These are phyloP conservation scores for Eutypella sp. DNA, from an alignment of 2,329 filamentous ascomycete genomes.

Conservation along the genomic window DNA sequence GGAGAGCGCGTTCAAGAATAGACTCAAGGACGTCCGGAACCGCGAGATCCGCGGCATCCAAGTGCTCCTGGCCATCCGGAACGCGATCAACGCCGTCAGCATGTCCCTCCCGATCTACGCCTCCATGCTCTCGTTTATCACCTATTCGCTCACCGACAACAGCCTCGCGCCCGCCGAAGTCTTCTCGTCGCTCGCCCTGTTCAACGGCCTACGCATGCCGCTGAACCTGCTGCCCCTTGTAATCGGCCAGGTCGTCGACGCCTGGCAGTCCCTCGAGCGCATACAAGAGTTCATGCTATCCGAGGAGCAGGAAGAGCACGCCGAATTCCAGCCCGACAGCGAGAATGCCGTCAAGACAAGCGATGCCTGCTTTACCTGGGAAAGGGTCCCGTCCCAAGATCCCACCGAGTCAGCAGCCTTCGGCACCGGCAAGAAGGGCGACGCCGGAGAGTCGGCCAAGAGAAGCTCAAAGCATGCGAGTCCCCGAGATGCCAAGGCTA, in stretches of 20 bases:
- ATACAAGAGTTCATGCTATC: conserved; percentile 84
- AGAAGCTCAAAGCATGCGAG: neutral
- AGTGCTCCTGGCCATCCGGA: conserved; percentile 73
- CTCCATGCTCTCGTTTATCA: conserved; percentile 93
- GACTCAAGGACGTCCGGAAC: conserved; percentile 67
- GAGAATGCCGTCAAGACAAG: conserved; percentile 68
- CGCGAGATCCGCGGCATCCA: conserved; percentile 83
- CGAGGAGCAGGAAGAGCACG: conserved; percentile 76
- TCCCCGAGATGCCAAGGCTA: conserved; percentile 19
- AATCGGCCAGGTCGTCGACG: conserved; percentile 85
- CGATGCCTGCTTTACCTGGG: conserved; percentile 82
- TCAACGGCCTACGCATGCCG: conserved; percentile 86
- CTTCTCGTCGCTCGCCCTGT: conserved; percentile 90
- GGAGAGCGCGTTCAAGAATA: conserved; percentile 80
- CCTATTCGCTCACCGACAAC: conserved; percentile 63
- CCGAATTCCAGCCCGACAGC: conserved; percentile 48
- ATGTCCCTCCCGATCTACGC: conserved; percentile 89
- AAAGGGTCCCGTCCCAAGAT: conserved; percentile 57
- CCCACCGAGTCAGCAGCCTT: conserved; percentile 39
- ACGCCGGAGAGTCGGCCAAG: conserved; percentile 34
- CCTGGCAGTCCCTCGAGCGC: conserved; percentile 75
- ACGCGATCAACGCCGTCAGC: conserved; percentile 77
- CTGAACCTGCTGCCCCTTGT: conserved; percentile 85
- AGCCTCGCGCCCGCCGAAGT: conserved; percentile 68
- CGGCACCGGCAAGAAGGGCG: conserved; percentile 44